phyloP scores from a whole-genome alignment of 148 eudicot species.

The Silene latifolia region DNA sequence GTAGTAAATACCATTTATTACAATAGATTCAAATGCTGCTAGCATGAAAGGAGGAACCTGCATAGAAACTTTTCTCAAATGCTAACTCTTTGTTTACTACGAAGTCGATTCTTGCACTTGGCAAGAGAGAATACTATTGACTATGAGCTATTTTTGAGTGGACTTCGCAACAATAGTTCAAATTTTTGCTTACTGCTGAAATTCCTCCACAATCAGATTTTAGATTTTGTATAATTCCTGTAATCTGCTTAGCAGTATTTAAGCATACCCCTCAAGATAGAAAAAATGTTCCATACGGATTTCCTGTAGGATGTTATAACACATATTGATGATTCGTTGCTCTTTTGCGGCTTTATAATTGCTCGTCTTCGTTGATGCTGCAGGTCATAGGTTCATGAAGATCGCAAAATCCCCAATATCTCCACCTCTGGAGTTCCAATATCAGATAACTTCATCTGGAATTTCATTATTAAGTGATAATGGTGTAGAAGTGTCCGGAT shows the following conservation, averaged over 20 bases:
- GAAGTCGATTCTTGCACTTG: too few relatives aligned
- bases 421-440: slow-evolving; percentile 69
- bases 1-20: too few relatives aligned
- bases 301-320: neutral
- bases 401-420: slow-evolving; percentile 89
- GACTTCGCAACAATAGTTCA: too few relatives aligned
- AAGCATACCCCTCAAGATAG: neutral
- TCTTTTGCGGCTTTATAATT: neutral
- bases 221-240: neutral
- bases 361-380: slow-evolving; percentile 16
- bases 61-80: too few relatives aligned
- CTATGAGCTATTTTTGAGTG: too few relatives aligned
- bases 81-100: too few relatives aligned
- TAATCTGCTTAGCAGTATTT: neutral
- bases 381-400: slow-evolving; percentile 81
- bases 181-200: too few relatives aligned
- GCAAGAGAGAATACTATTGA: too few relatives aligned
- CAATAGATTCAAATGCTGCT: too few relatives aligned
- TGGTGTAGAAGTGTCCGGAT: slow-evolving; percentile 62
- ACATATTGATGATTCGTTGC: slow-evolving; percentile 2
- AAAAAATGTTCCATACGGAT: neutral
- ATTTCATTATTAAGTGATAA: slow-evolving; percentile 55
- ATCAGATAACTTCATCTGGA: slow-evolving; percentile 60
- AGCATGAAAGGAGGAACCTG: too few relatives aligned
- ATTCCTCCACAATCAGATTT: too few relatives aligned